Evolutionary conservation across 2,329 filamentous ascomycete species (phyloP).

Genomic region (Alternaria tenuissima): DNA sequence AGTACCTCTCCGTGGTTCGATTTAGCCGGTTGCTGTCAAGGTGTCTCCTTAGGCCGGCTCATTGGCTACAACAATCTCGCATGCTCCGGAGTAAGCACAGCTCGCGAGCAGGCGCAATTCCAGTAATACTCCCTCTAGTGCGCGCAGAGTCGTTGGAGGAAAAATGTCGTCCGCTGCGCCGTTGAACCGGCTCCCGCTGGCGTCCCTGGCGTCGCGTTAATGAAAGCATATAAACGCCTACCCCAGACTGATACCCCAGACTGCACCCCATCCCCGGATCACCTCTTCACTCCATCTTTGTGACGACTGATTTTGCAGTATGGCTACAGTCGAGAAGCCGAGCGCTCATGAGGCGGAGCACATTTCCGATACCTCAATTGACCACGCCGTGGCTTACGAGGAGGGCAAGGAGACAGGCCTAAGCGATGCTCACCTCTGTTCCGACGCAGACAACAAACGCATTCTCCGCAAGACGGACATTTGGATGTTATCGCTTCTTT

Average conservation of each 20-base stretch:
- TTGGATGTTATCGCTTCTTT: constrained; percentile 34
- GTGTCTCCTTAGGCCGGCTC: background rate
- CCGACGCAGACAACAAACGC: constrained; percentile 31
- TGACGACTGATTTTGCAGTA: constrained; percentile 7
- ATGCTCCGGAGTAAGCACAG: background rate
- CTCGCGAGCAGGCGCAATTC: background rate
- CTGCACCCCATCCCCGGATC: constrained; percentile 7
- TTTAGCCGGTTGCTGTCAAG: constrained; percentile 14
- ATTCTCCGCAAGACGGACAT: constrained; percentile 34
- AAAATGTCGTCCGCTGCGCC: constrained; percentile 10
- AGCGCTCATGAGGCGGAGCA: constrained; percentile 19
- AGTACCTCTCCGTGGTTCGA: background rate
- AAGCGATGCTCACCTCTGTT: constrained; percentile 31
- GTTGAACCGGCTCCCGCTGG: constrained; percentile 4
- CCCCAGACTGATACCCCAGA: constrained; percentile 19
- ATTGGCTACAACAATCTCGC: constrained; percentile 4
- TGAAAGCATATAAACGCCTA: constrained; percentile 9
- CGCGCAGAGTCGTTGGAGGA: constrained; percentile 7
- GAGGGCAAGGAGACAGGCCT: constrained; percentile 25
- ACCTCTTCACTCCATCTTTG: background rate
- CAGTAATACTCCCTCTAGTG: background rate
- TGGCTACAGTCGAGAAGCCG: constrained; percentile 28
- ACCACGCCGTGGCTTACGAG: constrained; percentile 27
- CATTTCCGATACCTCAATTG: constrained; percentile 19
- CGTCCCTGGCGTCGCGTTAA: background rate